Base-by-base conservation (phyloP, 352 stramenopile genomes). In the Pythium angustatum region DNA sequence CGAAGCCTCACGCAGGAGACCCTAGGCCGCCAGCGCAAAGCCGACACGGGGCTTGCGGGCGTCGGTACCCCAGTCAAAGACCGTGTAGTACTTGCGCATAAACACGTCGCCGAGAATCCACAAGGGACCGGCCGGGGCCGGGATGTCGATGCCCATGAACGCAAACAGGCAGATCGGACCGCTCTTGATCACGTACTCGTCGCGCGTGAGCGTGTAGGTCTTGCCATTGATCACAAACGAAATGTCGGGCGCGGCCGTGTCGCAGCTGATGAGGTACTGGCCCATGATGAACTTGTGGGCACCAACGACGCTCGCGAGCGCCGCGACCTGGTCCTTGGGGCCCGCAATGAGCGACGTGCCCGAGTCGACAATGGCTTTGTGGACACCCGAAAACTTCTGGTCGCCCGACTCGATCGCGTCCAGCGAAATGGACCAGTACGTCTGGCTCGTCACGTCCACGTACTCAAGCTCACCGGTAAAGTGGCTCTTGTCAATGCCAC, bases 81-180 rank as follows among this genome's bases (percentile, higher is more conserved):
- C 87, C 26, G 88, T 96, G 85, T 98, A 98, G 76, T 97, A 96
- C 77, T 97, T 97, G 73, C 92, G 82, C 88, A 98, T 98, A 77
- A 98, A 98, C 34, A 97, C 86, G 66, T 98, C 93, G 45, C 95
- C 97, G 54, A 99, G 83, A 60, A 93, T 93, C 83, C 83, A 93
- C 38, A 91, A 43, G 47, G 83, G 83, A 17, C 80, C 79, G 48
- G 81, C 72, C 11, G 90, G 88, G 9, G 72, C 73, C 5, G 89
- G 89, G 68, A 99, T 96, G 72, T 98, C 95, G 48, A 98, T 93
- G 64, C 88, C 96, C 78, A 98, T 98, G 66, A 99, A 97, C 22
- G 92, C 96, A 67, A 98, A 98, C 3, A 99, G 76, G 76, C 97
- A 99, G 43, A 91, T 84, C 14, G 78, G 76, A 12, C 86, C 87